Conservation (phyloP, 2,329 filamentous ascomycete genomes). For the Xylariaceae sp. region DNA sequence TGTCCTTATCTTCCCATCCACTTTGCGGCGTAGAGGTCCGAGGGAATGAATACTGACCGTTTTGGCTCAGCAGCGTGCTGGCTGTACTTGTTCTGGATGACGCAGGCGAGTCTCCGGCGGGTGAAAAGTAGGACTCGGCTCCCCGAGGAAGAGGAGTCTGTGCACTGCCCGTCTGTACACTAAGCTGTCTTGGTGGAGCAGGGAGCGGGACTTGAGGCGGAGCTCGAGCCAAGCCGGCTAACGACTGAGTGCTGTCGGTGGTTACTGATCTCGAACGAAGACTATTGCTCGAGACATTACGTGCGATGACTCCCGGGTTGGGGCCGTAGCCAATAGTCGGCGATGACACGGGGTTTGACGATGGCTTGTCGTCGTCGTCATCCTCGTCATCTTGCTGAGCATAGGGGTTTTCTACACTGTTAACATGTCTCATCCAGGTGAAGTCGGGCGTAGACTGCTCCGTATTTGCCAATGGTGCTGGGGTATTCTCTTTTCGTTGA, state of each 20-base stretch:
- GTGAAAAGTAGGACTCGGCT: conserved; percentile 91
- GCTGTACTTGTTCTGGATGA: conserved; percentile 70
- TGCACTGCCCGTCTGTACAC: conserved; percentile 55
- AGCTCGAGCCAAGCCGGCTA: conserved; percentile 51
- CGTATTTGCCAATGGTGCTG: conserved; percentile 42
- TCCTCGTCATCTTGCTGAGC: conserved; percentile 58
- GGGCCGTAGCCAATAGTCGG: conserved; percentile 33
- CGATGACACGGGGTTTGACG: conserved; percentile 27
- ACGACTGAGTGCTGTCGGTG: conserved; percentile 58
- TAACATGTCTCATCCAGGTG: conserved; percentile 66
- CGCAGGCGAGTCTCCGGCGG: conserved; percentile 70
- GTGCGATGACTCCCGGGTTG: conserved; percentile 41
- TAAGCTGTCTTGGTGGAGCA: conserved; percentile 53
- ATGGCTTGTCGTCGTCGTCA: conserved; percentile 46
- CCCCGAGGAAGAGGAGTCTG: conserved; percentile 57
- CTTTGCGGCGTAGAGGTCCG: conserved; percentile 65
- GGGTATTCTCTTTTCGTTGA: conserved; percentile 61
- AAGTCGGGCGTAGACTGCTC: conserved; percentile 65
- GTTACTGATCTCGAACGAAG: conserved; percentile 72
- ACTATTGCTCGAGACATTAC: conserved; percentile 69
- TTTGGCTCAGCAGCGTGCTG: conserved; percentile 61
- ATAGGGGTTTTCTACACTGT: conserved; percentile 76
- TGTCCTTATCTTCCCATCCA: conserved; percentile 65
- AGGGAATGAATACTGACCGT: conserved; percentile 60
- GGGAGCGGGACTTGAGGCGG: conserved; percentile 68